Evolutionary conservation across 495 filamentous ascomycete species (phyloP), one percentile per base, ranked within the genome.

Genomic region (Paragyromitra xinjiangensis): DNA sequence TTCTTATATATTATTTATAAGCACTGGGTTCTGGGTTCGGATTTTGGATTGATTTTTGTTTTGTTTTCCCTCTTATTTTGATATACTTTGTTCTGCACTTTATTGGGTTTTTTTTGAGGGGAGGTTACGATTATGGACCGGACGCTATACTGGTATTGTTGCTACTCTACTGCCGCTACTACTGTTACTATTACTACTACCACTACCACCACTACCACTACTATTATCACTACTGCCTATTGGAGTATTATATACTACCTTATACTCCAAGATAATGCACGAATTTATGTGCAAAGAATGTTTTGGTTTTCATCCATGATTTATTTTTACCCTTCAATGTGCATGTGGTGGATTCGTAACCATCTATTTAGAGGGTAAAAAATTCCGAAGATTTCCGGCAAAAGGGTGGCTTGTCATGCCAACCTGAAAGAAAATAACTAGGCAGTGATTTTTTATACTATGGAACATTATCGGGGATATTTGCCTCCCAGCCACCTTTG

Each of bases 1-100:
- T 69, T 74, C 53, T 69, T 74, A 74, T 50, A 74, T 61, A 59
- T 50, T 74, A 69, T 37, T 48, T 74, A 67, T 73, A 67, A 74
- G 64, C 42, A 51, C 64, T 56, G 67, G 64, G 64, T 51, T 61
- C 71, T 74, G 19, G 71, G 29, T 56, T 56, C 26, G 71, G 62
- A 34, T 73, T 66, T 66, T 73, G 48, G 69, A 72, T 67, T n/a
- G 62, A 39, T 51, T 40, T 3, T 34, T 34, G 29, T 51, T 51
- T 51, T 53, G 5, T 51, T 26, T 64, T 22, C 64, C 16, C 26
- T 16, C 16, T 12, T 48, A 11, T 14, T 56, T 56, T 72, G 26
- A 64, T 71, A 62, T 62, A 12, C 40, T 67, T 71, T 62, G 6
- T 53, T 53, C 44, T 45, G 59, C 34, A 19, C 9, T 39, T 63